Conservation (phyloP, 257 asterid genomes). For the Solanum verrucosum region DNA sequence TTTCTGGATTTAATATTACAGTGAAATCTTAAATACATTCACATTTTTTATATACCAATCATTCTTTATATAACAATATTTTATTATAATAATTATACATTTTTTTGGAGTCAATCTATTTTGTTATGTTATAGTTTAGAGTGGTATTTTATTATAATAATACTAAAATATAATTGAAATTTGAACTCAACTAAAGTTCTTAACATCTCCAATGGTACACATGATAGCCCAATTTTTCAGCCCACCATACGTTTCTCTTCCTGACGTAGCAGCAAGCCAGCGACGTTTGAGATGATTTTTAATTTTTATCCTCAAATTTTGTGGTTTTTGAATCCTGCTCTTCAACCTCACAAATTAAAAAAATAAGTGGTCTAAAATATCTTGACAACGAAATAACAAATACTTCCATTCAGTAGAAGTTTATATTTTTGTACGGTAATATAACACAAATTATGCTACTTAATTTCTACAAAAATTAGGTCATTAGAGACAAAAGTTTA, state of each 20-base stretch:
- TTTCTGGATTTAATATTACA: not conserved
- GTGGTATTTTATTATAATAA: too few species aligned
- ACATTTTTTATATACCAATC: not conserved
- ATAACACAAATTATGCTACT: not conserved
- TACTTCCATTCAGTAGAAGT: not conserved
- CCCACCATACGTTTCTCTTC: not conserved
- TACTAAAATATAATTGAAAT: too few species aligned
- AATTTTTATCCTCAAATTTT: not conserved
- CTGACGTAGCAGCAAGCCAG: not conserved
- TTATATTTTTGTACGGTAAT: not conserved
- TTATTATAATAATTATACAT: not conserved
- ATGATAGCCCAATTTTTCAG: not conserved
- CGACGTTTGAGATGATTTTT: not conserved
- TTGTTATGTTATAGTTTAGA: too few species aligned
- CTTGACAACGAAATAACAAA: not conserved
- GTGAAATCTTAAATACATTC: not conserved
- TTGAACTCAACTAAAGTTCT: too few species aligned
- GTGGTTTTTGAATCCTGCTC: not conserved
- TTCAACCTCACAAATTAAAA: not conserved
- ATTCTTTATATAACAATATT: not conserved
- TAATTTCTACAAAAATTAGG: not conserved
- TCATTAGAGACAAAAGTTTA: not conserved
- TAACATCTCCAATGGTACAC: not conserved
- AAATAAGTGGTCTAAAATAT: not conserved
- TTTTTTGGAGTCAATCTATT: too few species aligned